Evolutionary conservation across 768 basidiomycete species (phyloP).

Genomic region (Calocybe gangraenosa): DNA sequence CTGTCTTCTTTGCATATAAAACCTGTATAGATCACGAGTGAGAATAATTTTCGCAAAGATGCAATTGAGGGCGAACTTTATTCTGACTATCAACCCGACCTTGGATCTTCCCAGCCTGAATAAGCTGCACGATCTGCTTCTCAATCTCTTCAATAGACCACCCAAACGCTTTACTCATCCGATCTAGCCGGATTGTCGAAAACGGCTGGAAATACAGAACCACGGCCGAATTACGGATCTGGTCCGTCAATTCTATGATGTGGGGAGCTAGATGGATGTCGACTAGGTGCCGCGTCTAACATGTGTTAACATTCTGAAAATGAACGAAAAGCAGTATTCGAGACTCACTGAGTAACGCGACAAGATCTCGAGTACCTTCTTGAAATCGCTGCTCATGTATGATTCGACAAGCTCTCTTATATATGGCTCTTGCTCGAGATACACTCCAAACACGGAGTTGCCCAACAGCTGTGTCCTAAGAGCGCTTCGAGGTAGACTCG

Average conservation of each 20-base stretch:
- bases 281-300: slow-evolving; percentile 71
- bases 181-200: slow-evolving; percentile 74
- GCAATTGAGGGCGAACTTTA: slow-evolving; percentile 44
- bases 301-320: not conserved
- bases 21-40: slow-evolving; percentile 42
- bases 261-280: slow-evolving; percentile 78
- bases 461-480: slow-evolving; percentile 68
- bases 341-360: slow-evolving; percentile 60
- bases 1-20: slow-evolving; percentile 72
- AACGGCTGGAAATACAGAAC: slow-evolving; percentile 92
- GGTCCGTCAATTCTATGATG: slow-evolving; percentile 55
- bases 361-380: slow-evolving; percentile 72
- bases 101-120: slow-evolving; percentile 73
- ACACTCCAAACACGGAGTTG: slow-evolving; percentile 66
- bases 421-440: slow-evolving; percentile 85
- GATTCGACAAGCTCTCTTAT: slow-evolving; percentile 81
- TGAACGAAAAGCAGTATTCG: not conserved
- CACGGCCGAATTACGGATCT: slow-evolving; percentile 75
- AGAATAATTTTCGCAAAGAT: slow-evolving; percentile 5
- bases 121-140: slow-evolving; percentile 68
- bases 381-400: slow-evolving; percentile 87
- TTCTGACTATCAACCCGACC: slow-evolving; percentile 88
- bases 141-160: slow-evolving; percentile 72
- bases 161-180: slow-evolving; percentile 86
- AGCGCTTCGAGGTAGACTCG: slow-evolving; percentile 63